These are phyloP conservation scores for Apocynum venetum DNA, from an alignment of 257 asterid genomes.

Conservation along the genomic window DNA sequence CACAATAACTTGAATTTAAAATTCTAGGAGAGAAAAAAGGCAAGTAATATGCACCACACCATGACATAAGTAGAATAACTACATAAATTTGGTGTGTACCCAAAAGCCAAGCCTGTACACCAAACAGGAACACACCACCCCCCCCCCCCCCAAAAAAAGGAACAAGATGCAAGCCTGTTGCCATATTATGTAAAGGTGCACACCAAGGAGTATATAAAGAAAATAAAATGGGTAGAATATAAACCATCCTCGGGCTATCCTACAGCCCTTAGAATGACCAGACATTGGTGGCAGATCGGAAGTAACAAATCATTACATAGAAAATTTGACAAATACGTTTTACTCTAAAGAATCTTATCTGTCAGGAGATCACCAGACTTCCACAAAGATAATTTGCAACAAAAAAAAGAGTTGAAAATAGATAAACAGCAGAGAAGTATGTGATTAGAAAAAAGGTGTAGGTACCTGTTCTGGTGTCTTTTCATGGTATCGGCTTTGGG, in stretches of 20 bases:
- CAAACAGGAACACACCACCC: no score
- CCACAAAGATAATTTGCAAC: background rate
- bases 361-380: background rate
- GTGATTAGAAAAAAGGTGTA: background rate
- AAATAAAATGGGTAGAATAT: background rate
- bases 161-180: no score
- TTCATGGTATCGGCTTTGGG: conserved; percentile 91
- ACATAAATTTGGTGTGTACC: background rate
- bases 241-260: background rate
- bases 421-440: background rate
- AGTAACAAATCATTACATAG: background rate
- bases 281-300: background rate
- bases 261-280: background rate
- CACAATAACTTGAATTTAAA: no score
- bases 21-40: background rate
- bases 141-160: no score
- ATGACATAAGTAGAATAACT: no score
- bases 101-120: background rate
- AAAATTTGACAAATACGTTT: background rate
- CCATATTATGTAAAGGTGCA: background rate
- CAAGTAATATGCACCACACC: background rate
- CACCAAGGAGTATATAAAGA: background rate
- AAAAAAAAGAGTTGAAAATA: background rate
- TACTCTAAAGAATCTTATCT: no score
- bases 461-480: conserved; percentile 96